These are phyloP conservation scores for Fraxinus anomala DNA, from an alignment of 257 asterid genomes.

Conservation along the genomic window DNA sequence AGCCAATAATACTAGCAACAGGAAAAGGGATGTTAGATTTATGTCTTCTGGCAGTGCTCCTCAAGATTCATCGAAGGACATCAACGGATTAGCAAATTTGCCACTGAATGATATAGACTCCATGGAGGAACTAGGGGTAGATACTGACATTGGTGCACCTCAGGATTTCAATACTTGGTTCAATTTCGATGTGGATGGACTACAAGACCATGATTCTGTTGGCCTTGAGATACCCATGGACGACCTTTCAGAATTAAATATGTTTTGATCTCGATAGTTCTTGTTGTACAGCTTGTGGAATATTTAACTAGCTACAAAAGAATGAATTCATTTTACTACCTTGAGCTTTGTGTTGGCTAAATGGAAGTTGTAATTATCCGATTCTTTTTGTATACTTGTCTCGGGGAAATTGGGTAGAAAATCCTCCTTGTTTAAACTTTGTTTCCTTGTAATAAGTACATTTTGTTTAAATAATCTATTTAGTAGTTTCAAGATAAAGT, in stretches of 20 bases:
- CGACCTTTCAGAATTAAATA: slow-evolving; percentile 70
- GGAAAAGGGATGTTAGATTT: slow-evolving; percentile 57
- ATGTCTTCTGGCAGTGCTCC: slow-evolving; percentile 46
- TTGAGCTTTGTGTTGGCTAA: slow-evolving; percentile 44
- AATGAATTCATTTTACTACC: slow-evolving; percentile 20
- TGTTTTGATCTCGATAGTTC: slow-evolving; percentile 54
- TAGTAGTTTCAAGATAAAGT: neutral
- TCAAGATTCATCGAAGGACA: slow-evolving; percentile 35
- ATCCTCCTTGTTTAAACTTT: slow-evolving; percentile 19
- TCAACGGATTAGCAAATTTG: slow-evolving; percentile 43
- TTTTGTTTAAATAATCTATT: neutral
- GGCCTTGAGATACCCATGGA: slow-evolving; percentile 95
- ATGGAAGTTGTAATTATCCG: slow-evolving; percentile 64
- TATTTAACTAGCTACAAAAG: slow-evolving; percentile 44
- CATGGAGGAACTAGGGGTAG: slow-evolving; percentile 73
- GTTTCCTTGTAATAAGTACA: neutral
- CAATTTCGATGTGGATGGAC: slow-evolving; percentile 77
- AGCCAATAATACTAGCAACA: slow-evolving; percentile 37
- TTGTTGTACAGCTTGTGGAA: slow-evolving; percentile 63
- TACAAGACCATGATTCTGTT: slow-evolving; percentile 59
- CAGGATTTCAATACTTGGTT: slow-evolving; percentile 89
- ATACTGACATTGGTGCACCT: slow-evolving; percentile 61
- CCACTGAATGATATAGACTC: slow-evolving; percentile 57
- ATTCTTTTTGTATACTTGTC: slow-evolving; percentile 35
- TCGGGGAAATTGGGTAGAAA: slow-evolving; percentile 33